phyloP scores from a whole-genome alignment of 805 yeast genomes.

The Suhomyces vadensis region DNA sequence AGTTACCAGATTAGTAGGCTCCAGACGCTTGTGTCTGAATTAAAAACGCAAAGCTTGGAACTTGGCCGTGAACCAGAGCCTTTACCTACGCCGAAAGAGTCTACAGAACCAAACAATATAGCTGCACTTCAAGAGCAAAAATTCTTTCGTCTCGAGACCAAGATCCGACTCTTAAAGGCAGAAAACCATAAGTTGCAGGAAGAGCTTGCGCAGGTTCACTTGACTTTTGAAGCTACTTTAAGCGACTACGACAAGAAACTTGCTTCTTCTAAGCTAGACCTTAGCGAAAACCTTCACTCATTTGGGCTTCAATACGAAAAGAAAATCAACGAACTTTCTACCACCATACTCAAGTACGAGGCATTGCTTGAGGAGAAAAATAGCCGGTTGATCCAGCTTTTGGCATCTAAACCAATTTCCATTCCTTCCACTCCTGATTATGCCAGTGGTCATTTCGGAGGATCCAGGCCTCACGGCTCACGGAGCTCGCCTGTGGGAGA shows the following conservation, averaged over 20 bases:
- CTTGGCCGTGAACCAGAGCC: not conserved
- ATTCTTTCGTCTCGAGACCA: conserved; percentile 18
- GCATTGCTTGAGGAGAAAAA: conserved; percentile 39
- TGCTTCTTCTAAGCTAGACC: conserved; percentile 24
- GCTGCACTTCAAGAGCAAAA: conserved; percentile 9
- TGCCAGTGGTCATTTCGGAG: conserved; percentile 1
- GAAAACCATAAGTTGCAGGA: conserved; percentile 18
- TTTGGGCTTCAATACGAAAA: conserved; percentile 32
- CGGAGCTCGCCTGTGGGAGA: not conserved
- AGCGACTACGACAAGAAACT: conserved; percentile 26
- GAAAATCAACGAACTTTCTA: conserved; percentile 34
- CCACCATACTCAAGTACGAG: conserved; percentile 34
- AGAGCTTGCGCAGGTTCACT: conserved; percentile 19
- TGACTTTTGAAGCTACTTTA: conserved; percentile 15
- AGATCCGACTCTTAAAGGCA: conserved; percentile 20
- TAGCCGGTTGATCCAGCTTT: conserved; percentile 32
- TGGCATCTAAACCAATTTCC: conserved; percentile 39
- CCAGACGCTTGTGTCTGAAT: conserved; percentile 14
- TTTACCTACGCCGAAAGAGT: not conserved
- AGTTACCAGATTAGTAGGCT: conserved; percentile 23
- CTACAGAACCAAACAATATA: not conserved
- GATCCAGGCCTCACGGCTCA: not conserved
- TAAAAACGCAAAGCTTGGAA: conserved; percentile 8
- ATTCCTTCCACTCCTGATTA: conserved; percentile 24
- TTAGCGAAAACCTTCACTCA: conserved; percentile 25